These are phyloP conservation scores for Cryptosporidium tyzzeri DNA, from an alignment of 169 alveolate genomes.

Conservation along the genomic window DNA sequence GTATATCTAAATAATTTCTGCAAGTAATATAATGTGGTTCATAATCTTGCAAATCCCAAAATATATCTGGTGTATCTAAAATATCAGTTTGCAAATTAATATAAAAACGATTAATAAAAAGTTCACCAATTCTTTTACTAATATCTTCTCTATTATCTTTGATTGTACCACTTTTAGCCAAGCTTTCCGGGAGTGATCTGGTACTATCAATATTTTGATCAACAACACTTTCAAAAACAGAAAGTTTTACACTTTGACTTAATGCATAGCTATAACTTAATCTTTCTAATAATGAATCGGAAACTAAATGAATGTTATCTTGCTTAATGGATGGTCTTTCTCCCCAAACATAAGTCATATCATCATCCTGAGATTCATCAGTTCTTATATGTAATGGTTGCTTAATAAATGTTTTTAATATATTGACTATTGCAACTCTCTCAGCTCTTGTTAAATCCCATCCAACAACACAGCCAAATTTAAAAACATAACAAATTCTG, in stretches of 20 bases:
- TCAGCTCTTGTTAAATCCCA: slow-evolving; percentile 75
- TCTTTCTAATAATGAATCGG: slow-evolving; percentile 81
- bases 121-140: slow-evolving; percentile 86
- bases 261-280: slow-evolving; percentile 87
- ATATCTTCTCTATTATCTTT: slow-evolving; percentile 85
- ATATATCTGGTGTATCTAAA: slow-evolving; percentile 88
- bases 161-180: slow-evolving; percentile 86
- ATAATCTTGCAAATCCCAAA: slow-evolving; percentile 89
- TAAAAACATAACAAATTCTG: slow-evolving; percentile 56
- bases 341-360: slow-evolving; percentile 81
- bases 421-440: slow-evolving; percentile 61
- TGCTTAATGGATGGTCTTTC: slow-evolving; percentile 82
- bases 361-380: slow-evolving; percentile 74
- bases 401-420: slow-evolving; percentile 51
- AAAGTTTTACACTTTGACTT: slow-evolving; percentile 86
- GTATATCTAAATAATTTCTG: slow-evolving; percentile 85
- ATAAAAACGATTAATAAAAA: slow-evolving; percentile 86
- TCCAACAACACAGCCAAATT: slow-evolving; percentile 70
- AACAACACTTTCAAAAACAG: slow-evolving; percentile 86
- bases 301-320: slow-evolving; percentile 83
- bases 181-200: slow-evolving; percentile 85
- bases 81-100: slow-evolving; percentile 87
- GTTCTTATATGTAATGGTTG: slow-evolving; percentile 59
- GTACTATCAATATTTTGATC: slow-evolving; percentile 87
- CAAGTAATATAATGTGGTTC: slow-evolving; percentile 84